Base-by-base conservation (phyloP, 2,329 filamentous ascomycete genomes). In the Thermoascus crustaceus region DNA sequence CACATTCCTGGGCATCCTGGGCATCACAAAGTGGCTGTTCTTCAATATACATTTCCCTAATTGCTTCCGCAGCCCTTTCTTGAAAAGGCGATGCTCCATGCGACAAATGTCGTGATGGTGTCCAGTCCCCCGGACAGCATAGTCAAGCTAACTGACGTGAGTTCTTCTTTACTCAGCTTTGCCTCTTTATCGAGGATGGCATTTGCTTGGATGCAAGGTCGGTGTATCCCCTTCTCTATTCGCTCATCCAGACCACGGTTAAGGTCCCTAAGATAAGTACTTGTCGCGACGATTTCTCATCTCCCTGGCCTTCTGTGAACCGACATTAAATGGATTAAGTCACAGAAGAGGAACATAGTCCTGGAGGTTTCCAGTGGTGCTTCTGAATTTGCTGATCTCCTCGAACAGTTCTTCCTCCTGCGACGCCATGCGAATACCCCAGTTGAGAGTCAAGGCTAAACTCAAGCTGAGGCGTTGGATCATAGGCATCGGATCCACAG, bases 111-210 rank as follows among this genome's bases (percentile, higher is more conserved):
- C 1, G 76, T 80, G 22, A 82, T 69, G 0, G 79, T 82, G 42
- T 82, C 78, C 3, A 82, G 61, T 0, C 78, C 78, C 1, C 78
- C 78, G 0, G 75, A 78, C 4, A 82, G 60, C 78, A 83, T 82
- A 1, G 78, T 82, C 41, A 82, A 55, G 42, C 74, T 78, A 46
- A 82, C 82, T 0, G 73, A 77, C 0, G 70, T 79, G 22, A 82
- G 64, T 44, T 82, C 78, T 32, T 73, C 75, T 24, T 69, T 67
- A 55, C 73, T 78, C 10, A 82, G 58, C 42, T 73, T 76, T 0
- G 76, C 72, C 23, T 81, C 77, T 44, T 75, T 70, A 44, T 81
- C 77, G 30, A 72, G 59, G 40, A 81, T 79, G 20, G 81, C 71
- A 41, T 80, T 82, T 3, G 75, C 76, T 41, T 81, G 77, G 27